Evolutionary conservation across 768 basidiomycete species (phyloP), one percentile per base, ranked within the genome.

Genomic region (Piloderma croceum): DNA sequence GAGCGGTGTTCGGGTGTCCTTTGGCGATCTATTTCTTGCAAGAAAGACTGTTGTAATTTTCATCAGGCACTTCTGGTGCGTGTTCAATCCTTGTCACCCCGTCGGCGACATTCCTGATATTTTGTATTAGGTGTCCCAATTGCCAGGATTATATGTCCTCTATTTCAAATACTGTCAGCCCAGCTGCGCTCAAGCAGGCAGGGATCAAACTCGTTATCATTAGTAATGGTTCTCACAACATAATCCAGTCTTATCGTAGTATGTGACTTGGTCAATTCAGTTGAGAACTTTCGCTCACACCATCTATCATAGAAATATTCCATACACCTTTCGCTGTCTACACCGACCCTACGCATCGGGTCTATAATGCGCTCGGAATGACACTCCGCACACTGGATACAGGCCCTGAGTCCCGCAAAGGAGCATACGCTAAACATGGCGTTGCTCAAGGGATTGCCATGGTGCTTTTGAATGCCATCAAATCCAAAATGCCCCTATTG

Each of bases 61-160:
- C 65, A 82, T 96, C 47, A 71, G 91, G 31, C 87, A 90, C 60
- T 91, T 91, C 62, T 87, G 81, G 85, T 75, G 36, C 43, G 58
- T 48, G 18, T 7, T 32, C 35, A 31, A 27, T 17, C 35, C 19
- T 38, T 15, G 15, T 29, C 15, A 9, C 15, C n/a, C n/a, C n/a
- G n/a, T 29, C 27, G 27, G 15, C 15, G 27, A 29, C 15, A 9
- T 29, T 29, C 15, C 27, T 29, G 27, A 29, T 9, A 29, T 9
- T 9, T 25, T 10, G 11, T 34, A 33, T 4, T 31, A 76, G 78
- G 74, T 92, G 90, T 54, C 82, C 86, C 0, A 61, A 80, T 10
- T 90, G 87, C 59, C 88, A 90, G 54, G 90, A 94, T 58, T 96
- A 93, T 59, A 79, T 92, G 71, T 68, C 76, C 31, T 81, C 79